Evolutionary conservation across 2,329 filamentous ascomycete genomes (phyloP), one percentile per base, ranked within the genome.

Genomic region (Claviceps digitariae): DNA sequence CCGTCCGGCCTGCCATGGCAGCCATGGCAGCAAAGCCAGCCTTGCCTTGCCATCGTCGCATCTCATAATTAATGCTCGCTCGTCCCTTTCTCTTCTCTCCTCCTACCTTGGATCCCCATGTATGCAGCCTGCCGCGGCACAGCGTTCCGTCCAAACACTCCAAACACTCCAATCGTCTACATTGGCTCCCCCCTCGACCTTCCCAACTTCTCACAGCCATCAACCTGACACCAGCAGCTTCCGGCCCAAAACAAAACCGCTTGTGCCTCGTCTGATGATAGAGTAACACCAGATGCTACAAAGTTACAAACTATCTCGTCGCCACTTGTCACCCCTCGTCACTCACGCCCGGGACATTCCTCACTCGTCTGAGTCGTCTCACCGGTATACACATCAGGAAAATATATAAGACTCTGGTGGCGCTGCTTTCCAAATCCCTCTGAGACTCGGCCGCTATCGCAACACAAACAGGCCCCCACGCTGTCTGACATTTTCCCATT

Each of bases 321-420:
- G 43, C 52, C 56, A 57, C 53, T 52, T 51, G 36, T 54, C 56
- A 57, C 56, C 54, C 51, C 54, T 51, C 54, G 52, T 52, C 27
- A 51, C 40, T 53, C 40, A 40, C 46, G 34, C 45, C 43, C 13
- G 31, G 36, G 57, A 38, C 47, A 54, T 57, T 57, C 38, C 53
- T 57, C 29, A 44, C 44, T 53, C 53, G 55, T 25, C 40, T 43
- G n/a, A 43, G n/a, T 23, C 40, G 40, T 48, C 50, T 52, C 51
- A 52, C 48, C 23, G 17, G 20, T 41, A 13, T 25, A 38, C 34
- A 25, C 40, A 49, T 43, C 38, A 6, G 29, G 13, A 52, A 21
- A 25, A n/a, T 54, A 59, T 57, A 58, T 54, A 57, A 57, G 52
- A 55, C 36, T 38, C 50, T 34, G 46, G 45, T 48, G 43, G 49